Base-by-base conservation (phyloP, 1,139 yeast species). In the Citeromyces siamensis region DNA sequence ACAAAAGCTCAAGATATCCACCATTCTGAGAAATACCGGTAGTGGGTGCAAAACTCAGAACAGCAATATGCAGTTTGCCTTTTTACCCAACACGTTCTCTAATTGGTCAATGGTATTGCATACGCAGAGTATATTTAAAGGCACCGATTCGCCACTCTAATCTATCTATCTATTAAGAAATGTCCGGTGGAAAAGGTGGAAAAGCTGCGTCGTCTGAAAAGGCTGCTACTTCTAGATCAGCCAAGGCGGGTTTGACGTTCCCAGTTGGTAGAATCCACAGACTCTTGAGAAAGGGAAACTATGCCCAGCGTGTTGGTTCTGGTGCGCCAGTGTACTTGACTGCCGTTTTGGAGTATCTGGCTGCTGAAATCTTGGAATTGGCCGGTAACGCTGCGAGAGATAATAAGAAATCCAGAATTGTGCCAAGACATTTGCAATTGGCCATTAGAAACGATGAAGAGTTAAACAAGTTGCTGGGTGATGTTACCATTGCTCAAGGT, bases 181-280 rank as follows among this genome's bases (percentile, higher is more conserved):
- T 85, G 95, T 83, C 96, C 62, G 95, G 95, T 65, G 96, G 96
- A 66, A 88, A 88, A 80, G 96, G 96, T 66, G 88, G 88, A 58
- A 86, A 86, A 71, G 94, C 95, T 60, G 93, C 94, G 56, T 69
- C 94, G 51, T 62, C 83, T 51, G 88, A 86, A 62, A 88, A 88
- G 69, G 86, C 93, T 55, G 81, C 96, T 56, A 90, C 93, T 67
- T 82, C 96, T 41, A 86, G 97, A 77, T 88, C 97, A 52, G 80
- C 95, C 46, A 88, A 85, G 73, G 97, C 97, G 60, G 97, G 96
- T 64, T 78, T 88, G 62, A 84, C 95, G 55, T 88, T 90, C 94
- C 97, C 97, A 68, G 97, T 90, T 53, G 97, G 97, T 67, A 90
- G 97, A 80, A 93, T 88, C 51, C 97, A 88, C 75, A 80, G 96